Percentiles rank a stretch among this genome's conserved stretches.
Conservation (phyloP, 2,329 filamentous ascomycete genomes). For the Epichloe sp. region DNA sequence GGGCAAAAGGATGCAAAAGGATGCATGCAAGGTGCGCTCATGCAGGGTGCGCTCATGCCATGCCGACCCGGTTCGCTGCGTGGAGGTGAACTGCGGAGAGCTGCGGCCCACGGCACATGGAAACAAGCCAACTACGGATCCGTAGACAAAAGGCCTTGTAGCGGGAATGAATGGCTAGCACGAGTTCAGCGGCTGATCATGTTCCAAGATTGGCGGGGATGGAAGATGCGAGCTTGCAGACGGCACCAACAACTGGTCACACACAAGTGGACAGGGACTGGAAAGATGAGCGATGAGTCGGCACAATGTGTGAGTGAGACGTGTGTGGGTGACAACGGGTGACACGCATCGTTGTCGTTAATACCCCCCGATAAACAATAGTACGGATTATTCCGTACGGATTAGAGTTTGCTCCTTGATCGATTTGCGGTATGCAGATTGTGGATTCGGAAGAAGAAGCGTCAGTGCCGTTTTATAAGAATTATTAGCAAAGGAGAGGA, state of each 20-base stretch:
- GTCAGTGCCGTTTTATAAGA: too few relatives aligned
- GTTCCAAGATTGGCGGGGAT: conserved; percentile 40
- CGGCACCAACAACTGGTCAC: conserved; percentile 14
- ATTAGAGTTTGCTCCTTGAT: too few relatives aligned
- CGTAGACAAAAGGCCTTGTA: conserved; percentile 5
- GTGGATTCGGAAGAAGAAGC: too few relatives aligned
- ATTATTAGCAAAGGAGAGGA: too few relatives aligned
- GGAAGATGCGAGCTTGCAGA: conserved; percentile 12
- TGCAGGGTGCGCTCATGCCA: neutral
- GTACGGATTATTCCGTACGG: too few relatives aligned
- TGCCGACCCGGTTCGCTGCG: neutral
- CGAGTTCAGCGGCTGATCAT: conserved; percentile 31
- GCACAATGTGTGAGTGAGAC: neutral
- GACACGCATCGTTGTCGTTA: neutral
- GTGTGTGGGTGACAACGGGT: neutral
- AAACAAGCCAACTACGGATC: neutral
- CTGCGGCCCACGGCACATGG: neutral
- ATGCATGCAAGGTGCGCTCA: neutral
- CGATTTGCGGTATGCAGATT: too few relatives aligned
- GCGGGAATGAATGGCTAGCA: conserved; percentile 10
- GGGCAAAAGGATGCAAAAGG: neutral
- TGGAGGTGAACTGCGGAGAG: neutral
- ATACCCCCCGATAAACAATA: neutral
- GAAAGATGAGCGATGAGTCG: conserved; percentile 6
- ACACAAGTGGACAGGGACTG: conserved; percentile 11